Percentiles rank a stretch among this genome's conserved stretches.
phyloP scores from a whole-genome alignment of 345 rosid species.

The Cardamine occulta region DNA sequence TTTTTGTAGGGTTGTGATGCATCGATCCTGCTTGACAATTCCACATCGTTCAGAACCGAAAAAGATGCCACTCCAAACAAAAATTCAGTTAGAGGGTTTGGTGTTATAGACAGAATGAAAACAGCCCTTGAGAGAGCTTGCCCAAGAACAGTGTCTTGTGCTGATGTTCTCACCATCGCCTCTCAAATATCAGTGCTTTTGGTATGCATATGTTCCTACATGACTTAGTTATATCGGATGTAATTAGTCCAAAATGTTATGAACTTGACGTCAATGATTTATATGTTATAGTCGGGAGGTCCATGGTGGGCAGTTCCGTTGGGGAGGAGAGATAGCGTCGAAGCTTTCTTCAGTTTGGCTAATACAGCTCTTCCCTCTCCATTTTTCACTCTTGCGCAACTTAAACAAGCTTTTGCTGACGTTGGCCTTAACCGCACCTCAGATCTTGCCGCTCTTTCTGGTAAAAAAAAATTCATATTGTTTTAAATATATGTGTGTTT shows the following conservation, averaged over 20 bases:
- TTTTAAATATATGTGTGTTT: not conserved
- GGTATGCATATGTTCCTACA: conserved; percentile 22
- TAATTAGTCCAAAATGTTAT: not conserved
- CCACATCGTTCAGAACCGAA: conserved; percentile 49
- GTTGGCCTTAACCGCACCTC: conserved; percentile 43
- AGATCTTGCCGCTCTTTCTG: conserved; percentile 50
- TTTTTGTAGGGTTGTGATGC: conserved; percentile 63
- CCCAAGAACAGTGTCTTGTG: conserved; percentile 60
- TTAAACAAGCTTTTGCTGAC: conserved; percentile 26
- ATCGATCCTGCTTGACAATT: conserved; percentile 57
- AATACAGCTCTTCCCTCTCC: conserved; percentile 47
- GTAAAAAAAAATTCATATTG: conserved; percentile 24
- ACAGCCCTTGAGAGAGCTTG: conserved; percentile 49
- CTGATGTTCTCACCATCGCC: conserved; percentile 61
- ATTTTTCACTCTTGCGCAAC: conserved; percentile 24
- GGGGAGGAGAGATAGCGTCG: conserved; percentile 47
- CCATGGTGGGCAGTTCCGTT: conserved; percentile 45
- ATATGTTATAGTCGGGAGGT: conserved; percentile 44
- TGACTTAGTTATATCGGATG: not conserved
- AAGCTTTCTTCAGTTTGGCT: conserved; percentile 43
- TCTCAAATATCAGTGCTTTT: conserved; percentile 47
- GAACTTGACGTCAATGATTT: not conserved
- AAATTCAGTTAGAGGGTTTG: conserved; percentile 60
- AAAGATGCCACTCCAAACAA: conserved; percentile 56
- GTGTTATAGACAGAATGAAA: conserved; percentile 62